phyloP scores from a whole-genome alignment of 352 stramenopile genomes.

The Pythium folliculosum region DNA sequence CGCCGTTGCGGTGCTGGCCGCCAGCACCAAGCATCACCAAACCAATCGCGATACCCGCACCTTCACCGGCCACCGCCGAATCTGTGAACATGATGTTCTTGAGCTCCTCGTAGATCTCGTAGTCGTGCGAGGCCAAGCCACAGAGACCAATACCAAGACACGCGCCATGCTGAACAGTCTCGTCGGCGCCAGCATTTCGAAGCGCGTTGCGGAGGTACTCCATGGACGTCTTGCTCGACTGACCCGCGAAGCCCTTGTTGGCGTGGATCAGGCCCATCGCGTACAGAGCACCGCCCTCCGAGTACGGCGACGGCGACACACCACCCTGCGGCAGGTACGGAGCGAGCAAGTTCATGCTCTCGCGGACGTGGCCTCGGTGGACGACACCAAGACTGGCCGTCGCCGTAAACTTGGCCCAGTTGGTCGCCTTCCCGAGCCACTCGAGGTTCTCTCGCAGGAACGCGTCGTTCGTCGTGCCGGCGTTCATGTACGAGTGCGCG shows the following conservation, averaged over 20 bases:
- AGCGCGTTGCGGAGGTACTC: constrained; percentile 87
- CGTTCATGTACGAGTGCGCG: constrained; percentile 96
- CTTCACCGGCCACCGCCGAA: constrained; percentile 97
- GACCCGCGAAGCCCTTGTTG: constrained; percentile 91
- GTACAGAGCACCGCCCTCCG: constrained; percentile 97
- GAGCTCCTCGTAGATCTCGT: constrained; percentile 96
- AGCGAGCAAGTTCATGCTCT: constrained; percentile 97
- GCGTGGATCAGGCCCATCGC: constrained; percentile 98
- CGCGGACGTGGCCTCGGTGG: constrained; percentile 97
- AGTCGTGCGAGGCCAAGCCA: constrained; percentile 93
- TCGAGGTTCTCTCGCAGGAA: constrained; percentile 99
- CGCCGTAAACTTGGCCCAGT: constrained; percentile 99
- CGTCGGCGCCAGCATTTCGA: constrained; percentile 89
- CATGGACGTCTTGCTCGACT: constrained; percentile 80
- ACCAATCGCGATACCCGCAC: constrained; percentile 97
- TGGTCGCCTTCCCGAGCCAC: constrained; percentile 98
- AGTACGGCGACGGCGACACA: constrained; percentile 93
- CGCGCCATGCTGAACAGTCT: constrained; percentile 98
- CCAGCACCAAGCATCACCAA: constrained; percentile 96
- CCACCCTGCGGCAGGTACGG: constrained; percentile 95
- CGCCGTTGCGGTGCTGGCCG: constrained; percentile 77
- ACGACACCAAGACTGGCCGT: constrained; percentile 98
- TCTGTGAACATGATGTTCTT: constrained; percentile 98
- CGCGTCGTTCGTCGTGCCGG: constrained; percentile 96
- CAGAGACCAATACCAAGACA: constrained; percentile 97